Evolutionary conservation across 2,329 filamentous ascomycete species (phyloP).

Genomic region (Magnaporthiopsis rhizophila): DNA sequence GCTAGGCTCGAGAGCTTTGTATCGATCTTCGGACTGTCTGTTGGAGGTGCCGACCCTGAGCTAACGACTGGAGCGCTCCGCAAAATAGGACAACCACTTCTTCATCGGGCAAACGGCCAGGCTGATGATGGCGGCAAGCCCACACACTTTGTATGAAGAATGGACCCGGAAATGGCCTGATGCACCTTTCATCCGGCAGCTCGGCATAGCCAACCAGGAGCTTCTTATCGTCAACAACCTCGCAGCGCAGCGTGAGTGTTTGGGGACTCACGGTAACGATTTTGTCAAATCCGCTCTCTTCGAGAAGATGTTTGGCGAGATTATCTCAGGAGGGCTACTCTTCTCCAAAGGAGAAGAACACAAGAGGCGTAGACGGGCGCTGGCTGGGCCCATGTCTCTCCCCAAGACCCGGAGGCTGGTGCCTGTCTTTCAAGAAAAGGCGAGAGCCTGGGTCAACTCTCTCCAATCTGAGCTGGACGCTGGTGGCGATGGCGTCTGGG

Average conservation of each 20-base stretch:
- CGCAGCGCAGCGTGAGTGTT: conserved; percentile 26
- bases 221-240: conserved; percentile 29
- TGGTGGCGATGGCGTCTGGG: conserved; percentile 9
- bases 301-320: conserved; percentile 22
- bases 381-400: conserved; percentile 27
- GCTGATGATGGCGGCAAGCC: conserved; percentile 9
- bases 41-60: no score
- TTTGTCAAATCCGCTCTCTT: conserved; percentile 29
- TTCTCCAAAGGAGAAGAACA: conserved; percentile 27
- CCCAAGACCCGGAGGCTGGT: conserved; percentile 28
- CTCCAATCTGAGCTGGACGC: conserved; percentile 21
- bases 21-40: no score
- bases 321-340: conserved; percentile 24
- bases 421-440: conserved; percentile 29
- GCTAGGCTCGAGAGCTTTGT: no score
- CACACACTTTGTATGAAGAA: conserved; percentile 10
- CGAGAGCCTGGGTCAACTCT: conserved; percentile 18
- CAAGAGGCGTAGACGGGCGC: conserved; percentile 23
- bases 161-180: conserved; percentile 12
- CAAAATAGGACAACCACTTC: conserved; percentile 8
- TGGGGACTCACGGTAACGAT: conserved; percentile 29
- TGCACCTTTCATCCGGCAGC: conserved; percentile 29
- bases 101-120: conserved; percentile 11
- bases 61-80: no score
- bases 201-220: conserved; percentile 27